Percentiles rank a stretch among this genome's conserved stretches.
Conservation (phyloP, 257 asterid genomes). For the Solanum clarkiae region DNA sequence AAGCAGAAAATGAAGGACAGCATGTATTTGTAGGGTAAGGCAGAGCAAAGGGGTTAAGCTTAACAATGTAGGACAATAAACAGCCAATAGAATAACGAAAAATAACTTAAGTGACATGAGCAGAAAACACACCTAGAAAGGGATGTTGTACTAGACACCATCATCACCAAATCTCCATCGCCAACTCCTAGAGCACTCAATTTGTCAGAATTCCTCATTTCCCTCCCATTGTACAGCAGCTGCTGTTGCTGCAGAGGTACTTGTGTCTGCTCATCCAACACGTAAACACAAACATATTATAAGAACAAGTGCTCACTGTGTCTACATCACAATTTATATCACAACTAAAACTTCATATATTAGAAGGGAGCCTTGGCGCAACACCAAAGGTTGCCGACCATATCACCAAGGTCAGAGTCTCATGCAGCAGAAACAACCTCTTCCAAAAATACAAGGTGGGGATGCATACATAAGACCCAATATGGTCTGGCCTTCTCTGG, state of each 20-base stretch:
- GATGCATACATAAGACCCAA: background rate
- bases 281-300: background rate
- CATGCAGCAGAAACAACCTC: background rate
- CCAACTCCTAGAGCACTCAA: constrained; percentile 58
- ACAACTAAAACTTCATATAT: background rate
- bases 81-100: background rate
- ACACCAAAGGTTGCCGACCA: background rate
- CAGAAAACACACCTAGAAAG: constrained; percentile 41
- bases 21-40: background rate
- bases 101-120: background rate
- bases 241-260: constrained; percentile 86
- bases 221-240: constrained; percentile 67
- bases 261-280: constrained; percentile 45
- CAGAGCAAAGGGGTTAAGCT: background rate
- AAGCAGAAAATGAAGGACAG: background rate
- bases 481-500: background rate
- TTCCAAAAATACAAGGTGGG: background rate
- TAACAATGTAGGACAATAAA: background rate
- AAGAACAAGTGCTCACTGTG: background rate
- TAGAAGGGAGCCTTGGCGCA: background rate
- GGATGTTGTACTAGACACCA: constrained; percentile 44
- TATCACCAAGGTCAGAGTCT: background rate
- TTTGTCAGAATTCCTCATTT: constrained; percentile 68
- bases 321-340: background rate
- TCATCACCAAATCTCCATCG: constrained; percentile 94